Evolutionary conservation across 176 grass and related monocot species (phyloP), one percentile per base, ranked within the genome.

Genomic region (Carex cristatella): DNA sequence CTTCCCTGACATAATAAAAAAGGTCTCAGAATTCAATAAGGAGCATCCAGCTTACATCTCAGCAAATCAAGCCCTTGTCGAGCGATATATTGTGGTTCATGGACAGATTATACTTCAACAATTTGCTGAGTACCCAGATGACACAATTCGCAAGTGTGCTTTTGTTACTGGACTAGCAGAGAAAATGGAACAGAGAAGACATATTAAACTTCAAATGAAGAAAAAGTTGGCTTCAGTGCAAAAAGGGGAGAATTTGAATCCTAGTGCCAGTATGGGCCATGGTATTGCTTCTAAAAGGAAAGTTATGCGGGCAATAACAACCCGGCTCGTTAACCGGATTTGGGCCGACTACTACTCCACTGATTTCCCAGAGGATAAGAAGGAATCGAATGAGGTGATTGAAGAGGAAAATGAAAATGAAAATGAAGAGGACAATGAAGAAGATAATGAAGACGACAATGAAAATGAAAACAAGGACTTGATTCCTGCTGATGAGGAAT

Each of bases 31-130:
- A 38, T 93, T 94, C 81, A 87, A 87, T 55, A 91, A 91, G 88
- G 88, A 58, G 44, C 60, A 91, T 53, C 79, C 97, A 79, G 85
- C 88, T 79, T 89, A 85, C 83, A 91, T 94, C 88, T 99, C 93
- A 8, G 85, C 92, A 32, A 94, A 91, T 56, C 76, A 89, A 14
- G 27, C 61, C 55, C 84, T 91, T 61, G 92, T 97, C 86, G 94
- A 97, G 87, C 89, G 92, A 69, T 97, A 94, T 75, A 85, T 94
- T 88, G 90, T 94, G 78, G 94, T 97, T 74, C 94, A 97, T 85
- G 92, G 92, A 40, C 92, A 94, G 73, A 97, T 97, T 67, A 93
- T 97, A 81, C 89, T 97, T 88, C 94, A 97, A 81, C 94, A 97
- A 85, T 97, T 97, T 86, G 82, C 92, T 84, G 94, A 97, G 81